Evolutionary conservation across 768 basidiomycete genomes (phyloP).

Genomic region (Suillus placidus): DNA sequence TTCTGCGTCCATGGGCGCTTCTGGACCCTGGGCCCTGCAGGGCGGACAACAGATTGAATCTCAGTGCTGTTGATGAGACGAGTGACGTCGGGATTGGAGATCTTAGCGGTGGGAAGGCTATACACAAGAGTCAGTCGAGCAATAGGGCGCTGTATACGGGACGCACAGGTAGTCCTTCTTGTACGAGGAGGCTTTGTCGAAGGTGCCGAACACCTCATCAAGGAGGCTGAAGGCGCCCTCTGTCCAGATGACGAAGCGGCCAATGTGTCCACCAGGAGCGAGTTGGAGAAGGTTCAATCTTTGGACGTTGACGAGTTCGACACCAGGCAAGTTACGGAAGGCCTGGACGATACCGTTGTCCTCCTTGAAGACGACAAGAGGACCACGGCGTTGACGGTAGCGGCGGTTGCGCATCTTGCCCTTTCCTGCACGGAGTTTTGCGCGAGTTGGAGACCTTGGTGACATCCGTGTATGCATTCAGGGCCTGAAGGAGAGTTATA

Average conservation of each 20-base stretch:
- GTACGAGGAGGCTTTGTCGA: slow-evolving; percentile 79
- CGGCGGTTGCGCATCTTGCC: slow-evolving; percentile 97
- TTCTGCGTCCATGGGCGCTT: slow-evolving; percentile 98
- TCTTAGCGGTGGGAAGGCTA: slow-evolving; percentile 94
- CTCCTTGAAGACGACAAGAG: slow-evolving; percentile 95
- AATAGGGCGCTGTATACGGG: neutral
- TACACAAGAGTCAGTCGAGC: neutral
- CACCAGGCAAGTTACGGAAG: slow-evolving; percentile 98
- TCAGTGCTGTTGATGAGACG: slow-evolving; percentile 98
- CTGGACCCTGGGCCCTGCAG: slow-evolving; percentile 79
- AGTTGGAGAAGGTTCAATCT: slow-evolving; percentile 97
- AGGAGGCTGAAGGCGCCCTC: slow-evolving; percentile 90
- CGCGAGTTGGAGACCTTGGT: slow-evolving; percentile 97
- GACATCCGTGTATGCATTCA: slow-evolving; percentile 90
- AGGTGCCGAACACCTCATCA: slow-evolving; percentile 95
- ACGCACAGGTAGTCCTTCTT: slow-evolving; percentile 90
- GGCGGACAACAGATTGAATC: slow-evolving; percentile 96
- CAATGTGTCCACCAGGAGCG: slow-evolving; percentile 98
- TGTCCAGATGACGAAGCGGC: slow-evolving; percentile 99
- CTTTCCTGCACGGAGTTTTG: slow-evolving; percentile 94
- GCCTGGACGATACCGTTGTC: slow-evolving; percentile 98
- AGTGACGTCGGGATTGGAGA: slow-evolving; percentile 94
- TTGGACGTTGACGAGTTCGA: slow-evolving; percentile 94
- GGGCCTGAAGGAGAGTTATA: slow-evolving; percentile 86
- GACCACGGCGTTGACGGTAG: slow-evolving; percentile 96